These are phyloP conservation scores for Parasitella parasitica DNA, from an alignment of 371 early-diverging fungal genomes.

Conservation along the genomic window DNA sequence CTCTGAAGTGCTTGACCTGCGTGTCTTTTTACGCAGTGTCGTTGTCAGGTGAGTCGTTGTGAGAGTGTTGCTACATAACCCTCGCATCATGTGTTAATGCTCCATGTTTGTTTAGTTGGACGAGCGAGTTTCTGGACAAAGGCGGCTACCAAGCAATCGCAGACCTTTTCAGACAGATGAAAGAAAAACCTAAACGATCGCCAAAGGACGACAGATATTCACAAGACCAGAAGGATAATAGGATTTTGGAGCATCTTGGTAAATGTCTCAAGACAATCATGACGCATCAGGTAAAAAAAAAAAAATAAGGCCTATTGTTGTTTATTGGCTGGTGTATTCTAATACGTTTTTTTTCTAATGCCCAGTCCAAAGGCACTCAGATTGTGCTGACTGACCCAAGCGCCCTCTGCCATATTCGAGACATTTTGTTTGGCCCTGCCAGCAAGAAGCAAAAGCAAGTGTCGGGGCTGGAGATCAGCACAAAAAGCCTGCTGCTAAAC, in stretches of 20 bases:
- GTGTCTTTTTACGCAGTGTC: constrained; percentile 44
- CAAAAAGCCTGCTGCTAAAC: constrained; percentile 35
- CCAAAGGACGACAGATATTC: too few species aligned
- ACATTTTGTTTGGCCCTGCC: constrained; percentile 45
- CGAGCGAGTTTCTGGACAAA: constrained; percentile 42
- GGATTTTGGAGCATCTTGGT: constrained; percentile 39
- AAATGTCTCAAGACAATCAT: constrained; percentile 52
- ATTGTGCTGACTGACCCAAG: constrained; percentile 38
- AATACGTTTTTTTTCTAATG: not conserved
- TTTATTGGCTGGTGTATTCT: too few species aligned
- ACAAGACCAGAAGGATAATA: too few species aligned
- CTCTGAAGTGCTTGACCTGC: constrained; percentile 37
- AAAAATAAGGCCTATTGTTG: too few species aligned
- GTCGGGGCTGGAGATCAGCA: constrained; percentile 39
- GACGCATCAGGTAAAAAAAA: constrained; percentile 43
- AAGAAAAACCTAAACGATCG: constrained; percentile 37
- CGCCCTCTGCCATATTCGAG: constrained; percentile 43
- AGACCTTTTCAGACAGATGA: constrained; percentile 41
- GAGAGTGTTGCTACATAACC: not conserved
- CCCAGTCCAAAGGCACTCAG: constrained; percentile 32
- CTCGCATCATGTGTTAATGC: not conserved
- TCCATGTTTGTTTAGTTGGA: constrained; percentile 35
- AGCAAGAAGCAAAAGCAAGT: constrained; percentile 42
- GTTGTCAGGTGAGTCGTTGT: constrained; percentile 28
- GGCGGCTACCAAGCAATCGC: constrained; percentile 48